Evolutionary conservation across 2,329 filamentous ascomycete species (phyloP).

Genomic region (Zymoseptoria passerinii): DNA sequence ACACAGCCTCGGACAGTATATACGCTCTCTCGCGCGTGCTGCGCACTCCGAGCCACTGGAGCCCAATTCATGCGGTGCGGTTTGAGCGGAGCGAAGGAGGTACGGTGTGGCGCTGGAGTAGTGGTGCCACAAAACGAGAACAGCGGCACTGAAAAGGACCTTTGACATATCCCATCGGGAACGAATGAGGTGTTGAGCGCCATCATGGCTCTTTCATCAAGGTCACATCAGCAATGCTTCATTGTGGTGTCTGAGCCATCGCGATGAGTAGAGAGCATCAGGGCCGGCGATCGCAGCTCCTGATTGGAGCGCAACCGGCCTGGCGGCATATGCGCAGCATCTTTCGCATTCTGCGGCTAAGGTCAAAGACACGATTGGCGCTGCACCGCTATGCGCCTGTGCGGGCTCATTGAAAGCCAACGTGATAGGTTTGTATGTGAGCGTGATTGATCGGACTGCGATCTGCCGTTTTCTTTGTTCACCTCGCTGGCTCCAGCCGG

Average conservation of each 20-base stretch:
- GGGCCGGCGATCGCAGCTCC: not conserved
- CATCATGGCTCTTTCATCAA: constrained; percentile 3
- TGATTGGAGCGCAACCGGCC: constrained; percentile 10
- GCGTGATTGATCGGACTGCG: constrained; percentile 9
- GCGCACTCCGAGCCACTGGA: no score
- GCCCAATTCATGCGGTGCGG: no score
- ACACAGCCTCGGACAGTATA: no score
- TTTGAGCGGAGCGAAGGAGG: no score
- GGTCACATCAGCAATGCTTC: constrained; percentile 1
- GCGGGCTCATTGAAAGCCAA: constrained; percentile 4
- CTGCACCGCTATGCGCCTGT: constrained; percentile 12
- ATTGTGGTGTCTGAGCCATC: not conserved
- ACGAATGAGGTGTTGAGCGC: not conserved
- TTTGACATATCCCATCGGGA: not conserved
- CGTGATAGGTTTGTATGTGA: constrained; percentile 1
- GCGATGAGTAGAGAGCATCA: not conserved
- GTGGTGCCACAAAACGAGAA: not conserved
- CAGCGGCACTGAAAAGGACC: not conserved
- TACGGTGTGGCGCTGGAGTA: not conserved
- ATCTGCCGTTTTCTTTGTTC: constrained; percentile 11
- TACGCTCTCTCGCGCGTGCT: no score
- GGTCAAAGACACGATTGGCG: constrained; percentile 8
- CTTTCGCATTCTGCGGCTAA: constrained; percentile 11
- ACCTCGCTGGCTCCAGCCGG: not conserved
- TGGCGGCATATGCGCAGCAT: not conserved